These are phyloP conservation scores for Populus hybrid DNA, from an alignment of 441 rosid species.

Conservation along the genomic window DNA sequence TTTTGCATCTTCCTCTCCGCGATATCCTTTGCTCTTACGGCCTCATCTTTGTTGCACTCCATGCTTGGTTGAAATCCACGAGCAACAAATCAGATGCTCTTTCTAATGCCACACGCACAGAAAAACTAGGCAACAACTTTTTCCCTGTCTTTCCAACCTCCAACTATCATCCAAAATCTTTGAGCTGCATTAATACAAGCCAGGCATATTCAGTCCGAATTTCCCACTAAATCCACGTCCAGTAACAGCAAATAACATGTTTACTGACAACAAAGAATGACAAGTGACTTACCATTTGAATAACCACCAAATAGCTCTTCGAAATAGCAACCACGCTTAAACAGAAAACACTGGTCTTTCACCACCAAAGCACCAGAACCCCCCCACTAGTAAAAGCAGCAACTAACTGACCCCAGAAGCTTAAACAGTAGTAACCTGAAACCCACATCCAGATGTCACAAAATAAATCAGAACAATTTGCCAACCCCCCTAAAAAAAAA, in stretches of 20 bases:
- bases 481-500: background rate
- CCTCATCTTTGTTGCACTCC: slow-evolving; percentile 95
- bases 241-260: background rate
- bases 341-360: background rate
- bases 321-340: background rate
- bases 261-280: background rate
- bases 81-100: slow-evolving; percentile 3
- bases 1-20: slow-evolving; percentile 66
- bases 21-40: slow-evolving; percentile 63
- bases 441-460: background rate
- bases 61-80: slow-evolving; percentile 25
- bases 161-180: slow-evolving; percentile 12
- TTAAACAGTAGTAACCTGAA: slow-evolving; percentile 13
- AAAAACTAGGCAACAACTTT: slow-evolving; percentile 7
- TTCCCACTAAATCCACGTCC: background rate
- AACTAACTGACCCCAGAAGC: background rate
- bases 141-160: background rate
- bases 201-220: slow-evolving; percentile 1
- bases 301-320: background rate
- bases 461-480: background rate
- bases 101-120: background rate
- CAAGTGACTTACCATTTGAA: slow-evolving; percentile 8
- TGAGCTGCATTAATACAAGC: slow-evolving; percentile 17
- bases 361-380: background rate
- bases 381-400: background rate